Evolutionary conservation across 2,329 filamentous ascomycete genomes (phyloP).

Genomic region (Aureobasidium namibiae): DNA sequence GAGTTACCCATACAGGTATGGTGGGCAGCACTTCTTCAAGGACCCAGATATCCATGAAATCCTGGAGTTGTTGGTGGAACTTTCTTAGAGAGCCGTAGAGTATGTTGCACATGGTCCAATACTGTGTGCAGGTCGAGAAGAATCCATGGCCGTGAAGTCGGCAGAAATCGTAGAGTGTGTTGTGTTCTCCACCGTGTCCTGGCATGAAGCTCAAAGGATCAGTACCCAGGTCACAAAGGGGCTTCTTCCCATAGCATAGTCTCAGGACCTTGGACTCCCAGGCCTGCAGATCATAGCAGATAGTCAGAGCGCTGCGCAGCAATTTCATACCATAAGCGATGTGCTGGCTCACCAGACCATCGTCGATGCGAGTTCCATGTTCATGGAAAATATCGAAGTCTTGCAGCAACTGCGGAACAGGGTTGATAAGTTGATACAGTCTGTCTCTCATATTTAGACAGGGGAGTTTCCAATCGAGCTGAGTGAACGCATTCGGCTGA

Average conservation of each 20-base stretch:
- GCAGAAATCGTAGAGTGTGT: not conserved
- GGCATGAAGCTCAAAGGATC: not conserved
- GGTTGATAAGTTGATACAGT: not conserved
- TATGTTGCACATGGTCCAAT: conserved; percentile 7
- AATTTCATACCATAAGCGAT: not conserved
- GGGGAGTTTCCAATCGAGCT: not conserved
- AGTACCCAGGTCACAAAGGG: no score
- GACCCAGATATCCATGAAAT: not conserved
- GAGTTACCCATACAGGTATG: not conserved
- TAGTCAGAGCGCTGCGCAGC: not conserved
- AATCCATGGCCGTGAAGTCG: not conserved
- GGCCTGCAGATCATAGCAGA: not conserved
- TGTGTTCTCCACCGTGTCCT: not conserved
- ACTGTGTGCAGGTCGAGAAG: not conserved
- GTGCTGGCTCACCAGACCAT: not conserved
- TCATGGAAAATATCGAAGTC: not conserved
- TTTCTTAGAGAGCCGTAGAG: not conserved
- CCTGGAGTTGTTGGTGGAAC: not conserved
- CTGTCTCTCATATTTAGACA: not conserved
- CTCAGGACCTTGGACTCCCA: not conserved
- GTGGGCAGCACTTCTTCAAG: not conserved
- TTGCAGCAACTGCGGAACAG: not conserved
- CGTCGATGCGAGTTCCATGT: accelerated
- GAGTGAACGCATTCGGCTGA: not conserved
- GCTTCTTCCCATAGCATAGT: not conserved